Percentiles rank a stretch among this genome's conserved stretches.
Evolutionary conservation across 352 stramenopile genomes (phyloP).

Genomic region (Phytophthora sp.): DNA sequence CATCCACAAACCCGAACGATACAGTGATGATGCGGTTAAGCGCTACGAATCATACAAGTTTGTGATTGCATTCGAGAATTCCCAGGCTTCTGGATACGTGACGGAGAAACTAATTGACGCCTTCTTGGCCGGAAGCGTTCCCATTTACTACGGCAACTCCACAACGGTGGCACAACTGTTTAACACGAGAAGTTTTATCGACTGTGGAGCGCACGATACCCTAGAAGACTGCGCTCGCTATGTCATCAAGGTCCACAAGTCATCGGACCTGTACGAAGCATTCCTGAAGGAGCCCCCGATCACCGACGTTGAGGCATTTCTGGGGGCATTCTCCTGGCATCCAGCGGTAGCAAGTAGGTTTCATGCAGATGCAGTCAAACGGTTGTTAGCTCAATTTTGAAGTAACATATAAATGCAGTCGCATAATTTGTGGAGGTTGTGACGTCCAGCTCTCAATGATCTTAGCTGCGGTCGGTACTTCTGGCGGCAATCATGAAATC

Average conservation of each 20-base stretch:
- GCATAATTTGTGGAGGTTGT: too few species aligned
- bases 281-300: slow-evolving; percentile 33
- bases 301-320: slow-evolving; percentile 29
- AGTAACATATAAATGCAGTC: too few species aligned
- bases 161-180: slow-evolving; percentile 41
- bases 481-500: too few species aligned
- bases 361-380: too few species aligned
- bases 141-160: slow-evolving; percentile 57
- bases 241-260: slow-evolving; percentile 41
- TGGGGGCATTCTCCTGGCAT: slow-evolving; percentile 45
- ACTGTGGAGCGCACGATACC: slow-evolving; percentile 41
- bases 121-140: slow-evolving; percentile 53
- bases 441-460: too few species aligned
- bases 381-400: too few species aligned
- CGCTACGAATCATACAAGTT: slow-evolving; percentile 51
- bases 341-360: slow-evolving; percentile 19
- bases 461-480: too few species aligned
- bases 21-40: slow-evolving; percentile 37
- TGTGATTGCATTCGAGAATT: slow-evolving; percentile 66
- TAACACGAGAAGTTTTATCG: slow-evolving; percentile 50
- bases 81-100: slow-evolving; percentile 41
- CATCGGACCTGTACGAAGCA: slow-evolving; percentile 25
- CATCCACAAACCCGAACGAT: slow-evolving; percentile 3
- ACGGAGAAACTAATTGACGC: slow-evolving; percentile 69
- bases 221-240: slow-evolving; percentile 39